Percentiles rank a stretch among this genome's conserved stretches.
Conservation (phyloP, 345 rosid species). For the Schrenkiella parvula region DNA sequence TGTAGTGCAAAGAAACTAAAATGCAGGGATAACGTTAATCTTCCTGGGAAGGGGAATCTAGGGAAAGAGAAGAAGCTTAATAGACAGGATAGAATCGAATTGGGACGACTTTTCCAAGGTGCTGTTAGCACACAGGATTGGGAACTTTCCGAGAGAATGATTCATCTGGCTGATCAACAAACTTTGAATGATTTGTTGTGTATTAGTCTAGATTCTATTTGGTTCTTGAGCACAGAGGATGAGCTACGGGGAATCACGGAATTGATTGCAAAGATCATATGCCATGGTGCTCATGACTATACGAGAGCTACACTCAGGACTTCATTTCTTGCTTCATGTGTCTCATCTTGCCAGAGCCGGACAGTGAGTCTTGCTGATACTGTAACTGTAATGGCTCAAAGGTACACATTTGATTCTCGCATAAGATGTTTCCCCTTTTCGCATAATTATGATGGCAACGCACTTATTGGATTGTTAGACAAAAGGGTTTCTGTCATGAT, state of each 20-base stretch:
- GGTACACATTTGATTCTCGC: slow-evolving; percentile 41
- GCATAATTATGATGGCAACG: background rate
- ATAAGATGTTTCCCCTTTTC: background rate
- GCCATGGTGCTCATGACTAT: slow-evolving; percentile 88
- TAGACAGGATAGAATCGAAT: slow-evolving; percentile 69
- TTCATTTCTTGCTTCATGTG: slow-evolving; percentile 94
- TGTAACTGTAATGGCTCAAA: slow-evolving; percentile 87
- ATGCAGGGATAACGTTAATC: slow-evolving; percentile 38
- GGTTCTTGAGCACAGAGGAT: slow-evolving; percentile 77
- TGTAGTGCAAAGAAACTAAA: slow-evolving; percentile 51
- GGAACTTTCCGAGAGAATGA: slow-evolving; percentile 75
- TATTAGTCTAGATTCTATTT: slow-evolving; percentile 78
- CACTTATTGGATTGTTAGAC: background rate
- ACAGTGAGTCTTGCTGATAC: slow-evolving; percentile 83
- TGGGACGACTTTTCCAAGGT: slow-evolving; percentile 72
- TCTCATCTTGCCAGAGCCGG: slow-evolving; percentile 87
- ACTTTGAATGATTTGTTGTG: slow-evolving; percentile 88
- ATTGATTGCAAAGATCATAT: slow-evolving; percentile 64
- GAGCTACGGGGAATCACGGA: slow-evolving; percentile 67
- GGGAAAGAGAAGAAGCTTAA: slow-evolving; percentile 62
- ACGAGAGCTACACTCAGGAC: slow-evolving; percentile 96
- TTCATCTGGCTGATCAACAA: slow-evolving; percentile 68
- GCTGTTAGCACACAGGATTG: slow-evolving; percentile 86
- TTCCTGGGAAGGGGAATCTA: slow-evolving; percentile 39
- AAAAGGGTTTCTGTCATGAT: background rate